Conservation (phyloP, 805 yeast genomes). For the Cyberlindnera euphorbiae region DNA sequence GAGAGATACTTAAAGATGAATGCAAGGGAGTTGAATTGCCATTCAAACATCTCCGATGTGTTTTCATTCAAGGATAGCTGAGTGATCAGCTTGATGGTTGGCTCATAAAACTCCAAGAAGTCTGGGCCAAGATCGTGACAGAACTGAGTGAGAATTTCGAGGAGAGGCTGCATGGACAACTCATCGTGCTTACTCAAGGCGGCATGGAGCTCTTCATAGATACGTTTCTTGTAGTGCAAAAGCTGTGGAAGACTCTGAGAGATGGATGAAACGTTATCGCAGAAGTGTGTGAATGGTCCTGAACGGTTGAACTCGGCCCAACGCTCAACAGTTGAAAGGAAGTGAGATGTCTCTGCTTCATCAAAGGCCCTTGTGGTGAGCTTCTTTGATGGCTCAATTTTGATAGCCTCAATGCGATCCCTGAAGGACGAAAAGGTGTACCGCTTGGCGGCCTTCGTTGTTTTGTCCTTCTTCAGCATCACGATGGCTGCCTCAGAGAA, state of each 20-base stretch:
- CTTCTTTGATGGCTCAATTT: constrained; percentile 69
- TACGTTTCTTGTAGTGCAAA: constrained; percentile 59
- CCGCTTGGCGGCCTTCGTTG: constrained; percentile 45
- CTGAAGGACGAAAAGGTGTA: constrained; percentile 72
- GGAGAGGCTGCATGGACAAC: constrained; percentile 70
- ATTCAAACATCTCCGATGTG: constrained; percentile 62
- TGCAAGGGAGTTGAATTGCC: constrained; percentile 81
- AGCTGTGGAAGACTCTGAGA: constrained; percentile 77
- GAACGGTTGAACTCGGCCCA: constrained; percentile 88
- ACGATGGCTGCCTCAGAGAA: too few species aligned
- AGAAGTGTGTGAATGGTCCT: constrained; percentile 60
- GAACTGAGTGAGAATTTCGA: constrained; percentile 79
- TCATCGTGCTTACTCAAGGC: constrained; percentile 55
- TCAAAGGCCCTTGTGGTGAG: constrained; percentile 58
- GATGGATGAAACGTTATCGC: constrained; percentile 46
- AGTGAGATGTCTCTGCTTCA: constrained; percentile 72
- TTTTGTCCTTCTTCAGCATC: constrained; percentile 28
- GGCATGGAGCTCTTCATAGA: constrained; percentile 47
- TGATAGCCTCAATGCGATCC: constrained; percentile 77
- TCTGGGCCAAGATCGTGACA: constrained; percentile 92
- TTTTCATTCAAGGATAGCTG: constrained; percentile 43
- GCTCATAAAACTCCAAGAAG: constrained; percentile 64
- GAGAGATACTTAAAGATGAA: constrained; percentile 86
- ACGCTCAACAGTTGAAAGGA: constrained; percentile 70
- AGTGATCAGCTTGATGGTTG: constrained; percentile 47